Percentiles rank a stretch among this genome's conserved stretches.
Evolutionary conservation across 1,139 yeast genomes (phyloP).

Genomic region (Geotrichum australiense): DNA sequence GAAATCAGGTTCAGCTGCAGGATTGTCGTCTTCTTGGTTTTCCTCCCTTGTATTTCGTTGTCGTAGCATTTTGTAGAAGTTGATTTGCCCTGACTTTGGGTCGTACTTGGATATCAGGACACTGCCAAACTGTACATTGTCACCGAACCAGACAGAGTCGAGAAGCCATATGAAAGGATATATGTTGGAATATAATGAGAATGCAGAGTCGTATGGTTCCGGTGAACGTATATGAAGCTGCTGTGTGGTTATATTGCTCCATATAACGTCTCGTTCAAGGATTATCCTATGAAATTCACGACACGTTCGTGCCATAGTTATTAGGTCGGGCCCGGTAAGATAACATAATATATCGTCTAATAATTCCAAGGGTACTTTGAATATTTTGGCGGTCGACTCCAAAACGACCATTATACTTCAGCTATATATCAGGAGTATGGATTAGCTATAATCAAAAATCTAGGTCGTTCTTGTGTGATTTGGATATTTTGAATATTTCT

Average conservation of each 20-base stretch:
- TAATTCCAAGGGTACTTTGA: constrained; percentile 26
- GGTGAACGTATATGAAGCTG: constrained; percentile 12
- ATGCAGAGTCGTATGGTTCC: constrained; percentile 21
- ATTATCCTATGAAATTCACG: constrained; percentile 18
- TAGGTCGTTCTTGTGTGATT: too few species aligned
- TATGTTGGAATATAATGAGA: constrained; percentile 18
- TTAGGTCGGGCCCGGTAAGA: constrained; percentile 23
- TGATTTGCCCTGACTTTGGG: constrained; percentile 21
- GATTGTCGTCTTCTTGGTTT: background rate
- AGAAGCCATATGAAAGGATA: constrained; percentile 25
- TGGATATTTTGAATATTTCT: too few species aligned
- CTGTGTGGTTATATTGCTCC: constrained; percentile 21
- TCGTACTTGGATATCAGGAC: constrained; percentile 26
- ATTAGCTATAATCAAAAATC: too few species aligned
- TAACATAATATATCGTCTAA: constrained; percentile 20
- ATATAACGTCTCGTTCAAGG: constrained; percentile 21
- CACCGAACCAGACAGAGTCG: constrained; percentile 30
- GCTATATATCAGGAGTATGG: too few species aligned
- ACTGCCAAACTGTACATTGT: constrained; percentile 27
- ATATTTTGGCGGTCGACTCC: too few species aligned
- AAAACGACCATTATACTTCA: too few species aligned
- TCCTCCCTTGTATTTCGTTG: constrained; percentile 14
- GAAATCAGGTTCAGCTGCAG: background rate
- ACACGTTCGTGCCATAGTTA: constrained; percentile 23
- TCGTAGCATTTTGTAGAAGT: constrained; percentile 19